Evolutionary conservation across 1,284 basidiomycete genomes (phyloP).

Genomic region (Leccinum pachyderme): DNA sequence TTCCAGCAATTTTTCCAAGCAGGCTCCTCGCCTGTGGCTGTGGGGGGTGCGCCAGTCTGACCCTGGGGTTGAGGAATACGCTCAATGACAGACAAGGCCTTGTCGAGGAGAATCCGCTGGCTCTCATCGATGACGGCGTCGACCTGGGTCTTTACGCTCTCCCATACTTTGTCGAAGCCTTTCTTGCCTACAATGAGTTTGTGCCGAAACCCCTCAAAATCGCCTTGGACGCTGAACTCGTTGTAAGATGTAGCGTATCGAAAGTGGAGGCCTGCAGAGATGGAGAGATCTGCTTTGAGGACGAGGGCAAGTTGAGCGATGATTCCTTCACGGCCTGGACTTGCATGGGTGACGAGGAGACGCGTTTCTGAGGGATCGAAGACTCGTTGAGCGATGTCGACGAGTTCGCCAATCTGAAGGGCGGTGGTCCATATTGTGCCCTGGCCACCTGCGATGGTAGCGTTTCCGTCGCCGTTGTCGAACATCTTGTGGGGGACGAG

Average conservation of each 20-base stretch:
- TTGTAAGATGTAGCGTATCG: slow-evolving; percentile 96
- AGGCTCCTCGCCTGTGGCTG: slow-evolving; percentile 69
- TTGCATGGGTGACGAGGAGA: slow-evolving; percentile 89
- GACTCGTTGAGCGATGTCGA: slow-evolving; percentile 95
- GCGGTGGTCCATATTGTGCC: slow-evolving; percentile 99
- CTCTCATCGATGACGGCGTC: slow-evolving; percentile 90
- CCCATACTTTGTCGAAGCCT: slow-evolving; percentile 89
- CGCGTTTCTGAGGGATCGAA: slow-evolving; percentile 94
- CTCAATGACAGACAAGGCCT: slow-evolving; percentile 84
- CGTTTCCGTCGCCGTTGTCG: slow-evolving; percentile 91
- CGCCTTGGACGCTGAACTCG: slow-evolving; percentile 91
- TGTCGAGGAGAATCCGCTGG: slow-evolving; percentile 87
- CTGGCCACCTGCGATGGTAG: slow-evolving; percentile 95
- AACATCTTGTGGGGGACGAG: slow-evolving; percentile 97
- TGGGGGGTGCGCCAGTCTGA: slow-evolving; percentile 52
- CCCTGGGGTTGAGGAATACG: slow-evolving; percentile 69
- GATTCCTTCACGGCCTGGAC: slow-evolving; percentile 91
- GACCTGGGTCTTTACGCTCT: slow-evolving; percentile 89
- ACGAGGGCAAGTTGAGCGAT: slow-evolving; percentile 88
- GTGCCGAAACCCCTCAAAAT: slow-evolving; percentile 85
- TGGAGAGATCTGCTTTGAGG: slow-evolving; percentile 91
- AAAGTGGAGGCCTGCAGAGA: slow-evolving; percentile 96
- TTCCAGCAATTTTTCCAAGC: slow-evolving; percentile 99
- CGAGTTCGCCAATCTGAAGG: slow-evolving; percentile 95
- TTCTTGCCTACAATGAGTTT: slow-evolving; percentile 83